These are phyloP conservation scores for Leishmania guyanensis DNA, from an alignment of 208 protist species.

Conservation along the genomic window DNA sequence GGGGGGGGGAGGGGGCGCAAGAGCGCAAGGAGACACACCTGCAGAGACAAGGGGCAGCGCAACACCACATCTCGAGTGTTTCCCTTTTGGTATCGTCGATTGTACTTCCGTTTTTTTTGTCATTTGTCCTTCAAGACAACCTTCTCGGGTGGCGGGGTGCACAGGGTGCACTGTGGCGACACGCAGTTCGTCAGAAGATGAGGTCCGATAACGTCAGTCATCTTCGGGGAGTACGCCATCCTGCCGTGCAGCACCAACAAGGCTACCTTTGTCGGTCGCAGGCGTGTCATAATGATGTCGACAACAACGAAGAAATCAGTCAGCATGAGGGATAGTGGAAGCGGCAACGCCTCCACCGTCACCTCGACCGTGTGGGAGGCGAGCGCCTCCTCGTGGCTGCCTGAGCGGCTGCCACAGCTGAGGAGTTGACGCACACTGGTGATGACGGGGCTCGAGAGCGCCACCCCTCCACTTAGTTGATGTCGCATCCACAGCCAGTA, in stretches of 20 bases:
- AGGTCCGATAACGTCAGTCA: conserved; percentile 53
- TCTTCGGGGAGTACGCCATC: conserved; percentile 30
- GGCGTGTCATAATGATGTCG: conserved; percentile 29
- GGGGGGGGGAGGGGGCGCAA: background rate
- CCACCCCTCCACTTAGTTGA: conserved; percentile 35
- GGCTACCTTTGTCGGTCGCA: conserved; percentile 41
- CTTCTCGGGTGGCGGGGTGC: conserved; percentile 4
- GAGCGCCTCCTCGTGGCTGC: conserved; percentile 19
- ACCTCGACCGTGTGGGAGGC: conserved; percentile 77
- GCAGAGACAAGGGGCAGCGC: background rate
- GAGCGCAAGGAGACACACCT: background rate
- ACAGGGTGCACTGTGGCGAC: conserved; percentile 53
- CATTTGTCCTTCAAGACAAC: background rate
- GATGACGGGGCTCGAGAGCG: conserved; percentile 45
- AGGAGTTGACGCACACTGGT: conserved; percentile 39
- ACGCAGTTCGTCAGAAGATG: conserved; percentile 60
- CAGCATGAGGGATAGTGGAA: conserved; percentile 49
- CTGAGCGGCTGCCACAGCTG: conserved; percentile 10
- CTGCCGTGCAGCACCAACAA: conserved; percentile 39
- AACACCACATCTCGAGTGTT: no score
- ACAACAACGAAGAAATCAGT: conserved; percentile 74
- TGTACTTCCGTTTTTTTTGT: background rate
- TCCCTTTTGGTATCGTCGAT: no score
- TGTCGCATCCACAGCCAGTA: conserved; percentile 49
- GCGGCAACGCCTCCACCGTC: conserved; percentile 46